Conservation (phyloP, 352 stramenopile genomes). For the Phytophthora sp. region DNA sequence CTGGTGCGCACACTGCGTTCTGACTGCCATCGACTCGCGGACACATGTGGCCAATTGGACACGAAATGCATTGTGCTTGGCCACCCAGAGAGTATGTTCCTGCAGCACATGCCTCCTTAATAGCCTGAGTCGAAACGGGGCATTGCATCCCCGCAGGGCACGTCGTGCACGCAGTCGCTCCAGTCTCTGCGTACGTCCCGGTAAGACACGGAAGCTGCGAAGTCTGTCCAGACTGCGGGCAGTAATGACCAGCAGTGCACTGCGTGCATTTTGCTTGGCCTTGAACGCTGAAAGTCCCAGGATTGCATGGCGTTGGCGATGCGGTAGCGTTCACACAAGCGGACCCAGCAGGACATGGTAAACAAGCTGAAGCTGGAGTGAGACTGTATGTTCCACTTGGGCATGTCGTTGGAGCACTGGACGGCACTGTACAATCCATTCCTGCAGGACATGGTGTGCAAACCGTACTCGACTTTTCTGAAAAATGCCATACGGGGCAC, state of each 20-base stretch:
- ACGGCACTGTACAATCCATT: constrained; percentile 53
- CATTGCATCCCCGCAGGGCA: constrained; percentile 73
- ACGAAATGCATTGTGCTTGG: constrained; percentile 51
- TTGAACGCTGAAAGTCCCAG: constrained; percentile 56
- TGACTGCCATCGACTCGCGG: constrained; percentile 50
- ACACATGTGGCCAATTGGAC: constrained; percentile 60
- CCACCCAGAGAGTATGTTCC: constrained; percentile 73
- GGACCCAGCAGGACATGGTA: constrained; percentile 47
- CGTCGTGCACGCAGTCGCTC: constrained; percentile 45
- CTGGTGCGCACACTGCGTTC: constrained; percentile 50
- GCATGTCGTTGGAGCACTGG: constrained; percentile 39
- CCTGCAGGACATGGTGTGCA: constrained; percentile 56
- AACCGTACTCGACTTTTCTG: constrained; percentile 36
- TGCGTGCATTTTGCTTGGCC: constrained; percentile 55
- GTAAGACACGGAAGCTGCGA: constrained; percentile 50
- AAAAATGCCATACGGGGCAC: constrained; percentile 52
- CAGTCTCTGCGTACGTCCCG: constrained; percentile 56
- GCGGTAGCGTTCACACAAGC: constrained; percentile 36
- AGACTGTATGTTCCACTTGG: constrained; percentile 53
- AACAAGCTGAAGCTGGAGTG: constrained; percentile 38
- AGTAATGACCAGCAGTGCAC: constrained; percentile 68
- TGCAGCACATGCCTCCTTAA: constrained; percentile 46
- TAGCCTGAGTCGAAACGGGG: constrained; percentile 42
- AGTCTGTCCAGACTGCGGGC: constrained; percentile 49
- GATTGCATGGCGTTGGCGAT: constrained; percentile 44